phyloP scores from a whole-genome alignment of 768 basidiomycete species.

The Leccinum olivaceopallidum region DNA sequence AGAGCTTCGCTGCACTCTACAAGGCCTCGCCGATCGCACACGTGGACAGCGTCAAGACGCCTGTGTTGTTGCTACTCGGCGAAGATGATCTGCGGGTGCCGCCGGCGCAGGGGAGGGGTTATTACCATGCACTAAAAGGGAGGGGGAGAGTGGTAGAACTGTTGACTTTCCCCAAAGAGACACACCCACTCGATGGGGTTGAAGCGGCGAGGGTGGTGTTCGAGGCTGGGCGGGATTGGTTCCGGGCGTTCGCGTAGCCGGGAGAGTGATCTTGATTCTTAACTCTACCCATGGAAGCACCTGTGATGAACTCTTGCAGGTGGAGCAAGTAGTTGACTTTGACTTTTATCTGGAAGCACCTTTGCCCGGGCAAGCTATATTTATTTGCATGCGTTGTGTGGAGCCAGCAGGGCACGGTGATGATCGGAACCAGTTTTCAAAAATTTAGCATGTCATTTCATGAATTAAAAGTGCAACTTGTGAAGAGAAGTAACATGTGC shows the following conservation, averaged over 20 bases:
- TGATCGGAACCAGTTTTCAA: no score
- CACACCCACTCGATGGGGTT: constrained; percentile 64
- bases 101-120: constrained; percentile 59
- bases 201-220: constrained; percentile 54
- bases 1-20: constrained; percentile 45
- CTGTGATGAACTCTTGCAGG: not conserved
- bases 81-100: constrained; percentile 62
- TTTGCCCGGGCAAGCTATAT: no score
- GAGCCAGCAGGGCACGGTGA: no score
- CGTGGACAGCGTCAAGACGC: constrained; percentile 50
- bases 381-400: no score
- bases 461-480: no score
- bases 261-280: not conserved
- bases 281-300: not conserved
- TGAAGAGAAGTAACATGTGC: no score
- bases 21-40: constrained; percentile 56
- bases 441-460: no score
- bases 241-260: constrained; percentile 30
- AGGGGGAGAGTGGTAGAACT: constrained; percentile 48
- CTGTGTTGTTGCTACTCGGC: constrained; percentile 63
- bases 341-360: no score
- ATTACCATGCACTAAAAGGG: constrained; percentile 44
- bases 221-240: constrained; percentile 54
- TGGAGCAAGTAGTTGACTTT: no score
- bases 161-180: constrained; percentile 60